A percentile compares a stretch with the other conserved stretches of the same genome.
These are phyloP conservation scores for Geotrichum cucujoidarum DNA, from an alignment of 1,139 yeast species.

Conservation along the genomic window DNA sequence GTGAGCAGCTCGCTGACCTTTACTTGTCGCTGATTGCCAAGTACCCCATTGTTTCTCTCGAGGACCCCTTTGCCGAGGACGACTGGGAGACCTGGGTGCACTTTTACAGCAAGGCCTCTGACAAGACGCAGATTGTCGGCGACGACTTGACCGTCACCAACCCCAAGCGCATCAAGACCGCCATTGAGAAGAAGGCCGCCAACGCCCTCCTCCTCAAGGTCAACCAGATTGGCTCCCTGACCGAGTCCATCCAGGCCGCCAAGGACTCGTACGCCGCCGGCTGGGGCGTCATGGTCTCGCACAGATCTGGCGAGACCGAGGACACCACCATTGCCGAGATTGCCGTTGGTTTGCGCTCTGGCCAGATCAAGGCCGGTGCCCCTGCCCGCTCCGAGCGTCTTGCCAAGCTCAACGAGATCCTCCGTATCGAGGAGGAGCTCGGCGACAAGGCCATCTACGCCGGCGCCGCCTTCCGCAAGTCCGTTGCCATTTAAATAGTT, in stretches of 20 bases:
- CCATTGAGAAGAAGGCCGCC: conserved; percentile 92
- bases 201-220: conserved; percentile 91
- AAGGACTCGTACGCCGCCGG: conserved; percentile 83
- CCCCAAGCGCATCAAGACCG: conserved; percentile 87
- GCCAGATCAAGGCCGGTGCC: conserved; percentile 99
- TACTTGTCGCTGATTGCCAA: conserved; percentile 72
- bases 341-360: conserved; percentile 92
- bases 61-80: conserved; percentile 98
- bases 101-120: conserved; percentile 64
- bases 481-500: conserved; percentile 28
- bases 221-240: conserved; percentile 79
- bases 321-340: conserved; percentile 96
- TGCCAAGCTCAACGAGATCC: conserved; percentile 87
- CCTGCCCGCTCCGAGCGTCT: conserved; percentile 99
- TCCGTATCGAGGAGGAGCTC: conserved; percentile 95
- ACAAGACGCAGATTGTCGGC: conserved; percentile 80
- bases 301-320: conserved; percentile 98
- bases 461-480: conserved; percentile 73
- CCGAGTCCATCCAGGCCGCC: conserved; percentile 92
- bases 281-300: conserved; percentile 98
- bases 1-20: conserved; percentile 76
- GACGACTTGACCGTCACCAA: conserved; percentile 98
- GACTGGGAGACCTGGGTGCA: conserved; percentile 97
- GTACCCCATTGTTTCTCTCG: conserved; percentile 95
- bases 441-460: conserved; percentile 94